Evolutionary conservation across 108 stramenopile genomes (phyloP), one percentile per base, ranked within the genome.

Genomic region (Schizochytrium sp.): DNA sequence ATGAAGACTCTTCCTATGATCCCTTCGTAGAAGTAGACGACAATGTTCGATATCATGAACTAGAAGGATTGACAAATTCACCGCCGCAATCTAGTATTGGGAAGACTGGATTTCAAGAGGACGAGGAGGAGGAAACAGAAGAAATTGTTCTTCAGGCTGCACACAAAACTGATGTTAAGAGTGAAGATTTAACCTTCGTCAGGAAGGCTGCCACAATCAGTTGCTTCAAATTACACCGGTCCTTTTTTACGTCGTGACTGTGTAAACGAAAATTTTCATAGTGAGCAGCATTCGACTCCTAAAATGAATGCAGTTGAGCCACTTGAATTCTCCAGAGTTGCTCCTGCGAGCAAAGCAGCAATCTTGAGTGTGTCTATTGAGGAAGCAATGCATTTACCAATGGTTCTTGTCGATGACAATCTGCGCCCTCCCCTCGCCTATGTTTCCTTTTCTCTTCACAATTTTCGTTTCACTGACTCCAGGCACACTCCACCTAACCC

Each of bases 381-480:
- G 53, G 53, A 55, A 10, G 76, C 76, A 7, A 83, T 83, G 76
- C 76, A 83, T 53, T 83, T 83, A 53, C 76, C 76, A 46, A 83
- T 42, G 76, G 28, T 83, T 7, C 76, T 55, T 10, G 53, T 28
- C 17, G 5, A 28, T 1, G 47, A 49, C 47, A 42, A 1, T 8
- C 76, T 83, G 13, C 50, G 38, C 5, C 76, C 53, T 46, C 76
- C 76, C 50, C 50, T 55, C 5, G 17, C 76, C 50, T 83, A 83
- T 28, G 76, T 55, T 12, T 5, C 76, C 49, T 49, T 83, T 53
- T 2, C 15, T 38, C 53, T 83, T 7, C 2, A 83, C 5, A n/a
- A 40, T 53, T 53, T 38, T 5, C 45, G 47, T 7, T 49, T 10
- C 28, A 38, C 47, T 0, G 50, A 83, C 15, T 17, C 76, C 15